Evolutionary conservation across 1,284 basidiomycete genomes (phyloP).

Genomic region (Rhodotorula sp.): DNA sequence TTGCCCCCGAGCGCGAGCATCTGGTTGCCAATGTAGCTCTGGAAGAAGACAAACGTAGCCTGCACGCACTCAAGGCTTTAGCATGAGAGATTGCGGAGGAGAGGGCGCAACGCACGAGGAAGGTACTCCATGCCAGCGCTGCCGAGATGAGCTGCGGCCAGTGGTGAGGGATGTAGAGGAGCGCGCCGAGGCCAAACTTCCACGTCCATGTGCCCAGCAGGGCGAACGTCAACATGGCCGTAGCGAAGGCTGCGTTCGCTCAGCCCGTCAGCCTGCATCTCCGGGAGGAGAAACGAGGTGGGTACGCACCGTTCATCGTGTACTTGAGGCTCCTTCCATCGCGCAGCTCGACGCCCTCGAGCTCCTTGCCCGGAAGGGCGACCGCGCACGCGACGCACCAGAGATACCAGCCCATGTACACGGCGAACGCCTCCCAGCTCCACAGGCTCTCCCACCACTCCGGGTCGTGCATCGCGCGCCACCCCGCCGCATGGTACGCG

Average conservation of each 20-base stretch:
- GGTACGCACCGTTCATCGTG: slow-evolving; percentile 84
- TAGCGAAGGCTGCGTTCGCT: slow-evolving; percentile 70
- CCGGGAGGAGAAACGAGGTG: too few relatives aligned
- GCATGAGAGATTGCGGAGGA: not conserved
- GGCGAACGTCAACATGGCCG: slow-evolving; percentile 76
- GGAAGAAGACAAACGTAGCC: slow-evolving; percentile 69
- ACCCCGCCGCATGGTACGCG: slow-evolving; percentile 33
- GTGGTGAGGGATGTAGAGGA: slow-evolving; percentile 89
- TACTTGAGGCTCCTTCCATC: slow-evolving; percentile 75
- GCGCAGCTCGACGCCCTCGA: slow-evolving; percentile 76
- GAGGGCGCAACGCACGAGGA: slow-evolving; percentile 57
- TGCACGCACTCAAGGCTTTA: slow-evolving; percentile 19
- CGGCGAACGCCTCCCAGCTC: slow-evolving; percentile 72
- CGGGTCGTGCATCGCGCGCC: slow-evolving; percentile 51
- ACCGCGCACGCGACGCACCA: slow-evolving; percentile 82
- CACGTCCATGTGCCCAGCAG: slow-evolving; percentile 66
- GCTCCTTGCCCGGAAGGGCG: slow-evolving; percentile 80
- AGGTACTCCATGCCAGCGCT: slow-evolving; percentile 72
- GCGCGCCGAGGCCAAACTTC: slow-evolving; percentile 72
- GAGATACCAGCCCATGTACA: slow-evolving; percentile 88
- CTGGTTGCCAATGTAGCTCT: slow-evolving; percentile 60
- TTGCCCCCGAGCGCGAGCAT: slow-evolving; percentile 91
- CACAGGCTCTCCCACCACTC: slow-evolving; percentile 73
- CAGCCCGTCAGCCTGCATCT: too few relatives aligned
- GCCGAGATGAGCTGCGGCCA: slow-evolving; percentile 89